Evolutionary conservation across 108 stramenopile genomes (phyloP).

Genomic region (Cyclotella sp.): DNA sequence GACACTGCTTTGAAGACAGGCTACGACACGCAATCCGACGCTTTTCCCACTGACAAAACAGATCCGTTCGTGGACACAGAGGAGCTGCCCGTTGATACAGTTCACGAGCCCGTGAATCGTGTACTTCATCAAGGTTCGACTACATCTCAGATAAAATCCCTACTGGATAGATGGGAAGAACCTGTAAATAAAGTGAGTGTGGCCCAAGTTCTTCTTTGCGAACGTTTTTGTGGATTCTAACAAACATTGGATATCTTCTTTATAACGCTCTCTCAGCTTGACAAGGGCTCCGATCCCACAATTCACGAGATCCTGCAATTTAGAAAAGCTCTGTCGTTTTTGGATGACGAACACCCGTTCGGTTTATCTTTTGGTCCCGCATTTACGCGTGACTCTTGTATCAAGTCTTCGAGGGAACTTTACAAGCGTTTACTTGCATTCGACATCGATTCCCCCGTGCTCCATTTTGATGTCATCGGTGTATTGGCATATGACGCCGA

Average conservation of each 20-base stretch:
- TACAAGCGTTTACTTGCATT: constrained; percentile 60
- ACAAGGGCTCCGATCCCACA: constrained; percentile 35
- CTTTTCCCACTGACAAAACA: neutral
- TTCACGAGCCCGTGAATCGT: constrained; percentile 38
- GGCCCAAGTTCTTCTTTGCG: neutral
- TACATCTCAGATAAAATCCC: constrained; percentile 50
- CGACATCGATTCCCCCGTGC: constrained; percentile 25
- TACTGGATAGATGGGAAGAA: constrained; percentile 79
- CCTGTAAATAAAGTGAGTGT: constrained; percentile 61
- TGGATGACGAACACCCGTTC: constrained; percentile 71
- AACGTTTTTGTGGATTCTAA: neutral
- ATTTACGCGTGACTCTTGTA: constrained; percentile 59
- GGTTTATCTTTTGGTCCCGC: constrained; percentile 72
- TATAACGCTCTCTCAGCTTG: constrained; percentile 1
- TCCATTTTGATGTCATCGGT: constrained; percentile 73
- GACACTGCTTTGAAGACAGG: neutral
- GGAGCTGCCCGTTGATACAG: constrained; percentile 25
- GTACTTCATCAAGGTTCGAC: constrained; percentile 35
- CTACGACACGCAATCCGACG: constrained; percentile 18
- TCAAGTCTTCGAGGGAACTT: constrained; percentile 63
- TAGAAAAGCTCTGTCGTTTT: constrained; percentile 64
- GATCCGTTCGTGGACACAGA: neutral
- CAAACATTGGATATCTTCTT: neutral
- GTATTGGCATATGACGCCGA: constrained; percentile 52
- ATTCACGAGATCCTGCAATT: constrained; percentile 73